Conservation (phyloP, 1,284 basidiomycete genomes). For the Cryptococcus sp. region DNA sequence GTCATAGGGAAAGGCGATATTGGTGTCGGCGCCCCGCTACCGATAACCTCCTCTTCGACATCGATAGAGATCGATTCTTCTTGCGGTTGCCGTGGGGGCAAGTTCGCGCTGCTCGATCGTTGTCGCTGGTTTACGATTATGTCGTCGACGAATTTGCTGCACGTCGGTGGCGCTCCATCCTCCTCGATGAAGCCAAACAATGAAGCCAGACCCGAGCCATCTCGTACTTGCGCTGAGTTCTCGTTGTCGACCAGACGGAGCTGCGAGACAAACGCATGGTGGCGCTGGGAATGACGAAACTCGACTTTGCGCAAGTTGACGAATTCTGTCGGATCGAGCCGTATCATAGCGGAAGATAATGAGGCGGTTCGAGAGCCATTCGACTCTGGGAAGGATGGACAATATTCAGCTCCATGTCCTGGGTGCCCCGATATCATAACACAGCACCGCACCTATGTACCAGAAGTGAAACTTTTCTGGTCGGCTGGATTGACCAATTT, state of each 20-base stretch:
- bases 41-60: too few relatives aligned
- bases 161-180: conserved; percentile 44
- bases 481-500: background rate
- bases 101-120: background rate
- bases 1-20: too few relatives aligned
- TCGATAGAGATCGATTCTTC: too few relatives aligned
- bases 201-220: conserved; percentile 21
- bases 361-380: conserved; percentile 27
- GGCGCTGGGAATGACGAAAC: conserved; percentile 31
- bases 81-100: too few relatives aligned
- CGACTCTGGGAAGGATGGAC: conserved; percentile 21
- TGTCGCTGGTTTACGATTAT: conserved; percentile 4
- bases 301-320: conserved; percentile 45
- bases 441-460: conserved; percentile 45
- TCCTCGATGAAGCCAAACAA: conserved; percentile 45
- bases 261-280: conserved; percentile 37
- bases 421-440: background rate
- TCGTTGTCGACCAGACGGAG: conserved; percentile 36
- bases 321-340: conserved; percentile 42
- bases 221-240: conserved; percentile 4
- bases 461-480: conserved; percentile 43
- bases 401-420: background rate
- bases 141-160: conserved; percentile 36
- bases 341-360: conserved; percentile 30
- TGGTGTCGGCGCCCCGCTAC: too few relatives aligned